Conservation (phyloP, 1,284 basidiomycete species). For the Leccinum fallax region DNA sequence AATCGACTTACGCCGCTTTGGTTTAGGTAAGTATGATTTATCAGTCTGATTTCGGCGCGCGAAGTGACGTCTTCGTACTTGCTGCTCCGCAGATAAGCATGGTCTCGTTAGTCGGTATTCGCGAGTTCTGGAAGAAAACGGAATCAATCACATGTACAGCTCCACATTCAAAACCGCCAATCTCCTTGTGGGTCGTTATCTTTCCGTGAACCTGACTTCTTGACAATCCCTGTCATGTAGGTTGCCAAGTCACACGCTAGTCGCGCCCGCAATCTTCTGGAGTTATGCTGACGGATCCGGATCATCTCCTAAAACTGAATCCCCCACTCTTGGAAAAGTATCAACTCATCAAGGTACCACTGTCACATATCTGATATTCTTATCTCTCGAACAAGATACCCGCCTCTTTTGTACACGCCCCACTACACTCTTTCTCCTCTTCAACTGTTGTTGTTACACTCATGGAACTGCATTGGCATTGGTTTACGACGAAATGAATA, state of each 20-base stretch:
- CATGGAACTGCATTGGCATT: conserved; percentile 7
- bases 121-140: conserved; percentile 64
- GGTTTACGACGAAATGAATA: conserved; percentile 3
- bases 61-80: conserved; percentile 1
- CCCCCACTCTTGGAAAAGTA: conserved; percentile 4
- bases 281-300: conserved; percentile 28
- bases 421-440: neutral
- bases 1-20: conserved; percentile 69
- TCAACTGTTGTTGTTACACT: neutral
- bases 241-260: conserved; percentile 30
- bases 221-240: conserved; percentile 18
- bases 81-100: conserved; percentile 56
- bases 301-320: conserved; percentile 3
- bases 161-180: conserved; percentile 86
- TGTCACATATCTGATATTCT: conserved; percentile 6
- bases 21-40: conserved; percentile 51
- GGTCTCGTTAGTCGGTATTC: conserved; percentile 80
- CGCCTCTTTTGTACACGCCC: conserved; percentile 3
- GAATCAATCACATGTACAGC: conserved; percentile 83
- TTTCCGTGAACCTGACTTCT: conserved; percentile 1
- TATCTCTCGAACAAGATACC: conserved; percentile 26
- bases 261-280: conserved; percentile 35
- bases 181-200: conserved; percentile 54
- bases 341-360: neutral
- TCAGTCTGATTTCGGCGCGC: neutral